phyloP scores from a whole-genome alignment of 1,139 yeast genomes.

The Yamadazyma triangularis region DNA sequence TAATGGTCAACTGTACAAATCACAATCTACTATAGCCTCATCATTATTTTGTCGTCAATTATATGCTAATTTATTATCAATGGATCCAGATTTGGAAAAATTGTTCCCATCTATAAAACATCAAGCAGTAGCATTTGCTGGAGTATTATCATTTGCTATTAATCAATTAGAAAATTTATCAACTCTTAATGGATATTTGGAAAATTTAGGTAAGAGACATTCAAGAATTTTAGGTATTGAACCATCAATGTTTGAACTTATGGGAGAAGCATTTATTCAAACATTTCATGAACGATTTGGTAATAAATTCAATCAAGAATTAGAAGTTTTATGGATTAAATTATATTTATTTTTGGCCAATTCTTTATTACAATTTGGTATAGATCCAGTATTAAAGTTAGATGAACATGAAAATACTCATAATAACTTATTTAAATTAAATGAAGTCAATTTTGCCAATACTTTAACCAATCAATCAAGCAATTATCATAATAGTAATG shows the following conservation, averaged over 20 bases:
- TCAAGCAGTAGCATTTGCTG: constrained; percentile 78
- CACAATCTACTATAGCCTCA: constrained; percentile 23
- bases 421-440: constrained; percentile 7
- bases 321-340: constrained; percentile 72
- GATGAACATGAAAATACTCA: constrained; percentile 7
- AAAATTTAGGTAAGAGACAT: constrained; percentile 69
- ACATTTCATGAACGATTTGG: constrained; percentile 71
- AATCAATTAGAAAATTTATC: constrained; percentile 37
- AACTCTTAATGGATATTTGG: constrained; percentile 54
- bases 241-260: constrained; percentile 65
- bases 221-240: constrained; percentile 72
- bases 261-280: constrained; percentile 74
- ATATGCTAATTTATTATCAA: constrained; percentile 53
- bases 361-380: constrained; percentile 57
- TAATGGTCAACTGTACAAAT: constrained; percentile 4
- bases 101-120: constrained; percentile 63
- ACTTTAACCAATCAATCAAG: not conserved
- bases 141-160: constrained; percentile 65
- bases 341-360: constrained; percentile 60
- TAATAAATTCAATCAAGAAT: constrained; percentile 39
- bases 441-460: constrained; percentile 6
- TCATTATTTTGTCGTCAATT: constrained; percentile 59
- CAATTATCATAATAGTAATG: constrained; percentile 1
- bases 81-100: constrained; percentile 50
- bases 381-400: constrained; percentile 49